Base-by-base conservation (phyloP, 1,284 basidiomycete genomes). In the Ceratobasidium sp. region DNA sequence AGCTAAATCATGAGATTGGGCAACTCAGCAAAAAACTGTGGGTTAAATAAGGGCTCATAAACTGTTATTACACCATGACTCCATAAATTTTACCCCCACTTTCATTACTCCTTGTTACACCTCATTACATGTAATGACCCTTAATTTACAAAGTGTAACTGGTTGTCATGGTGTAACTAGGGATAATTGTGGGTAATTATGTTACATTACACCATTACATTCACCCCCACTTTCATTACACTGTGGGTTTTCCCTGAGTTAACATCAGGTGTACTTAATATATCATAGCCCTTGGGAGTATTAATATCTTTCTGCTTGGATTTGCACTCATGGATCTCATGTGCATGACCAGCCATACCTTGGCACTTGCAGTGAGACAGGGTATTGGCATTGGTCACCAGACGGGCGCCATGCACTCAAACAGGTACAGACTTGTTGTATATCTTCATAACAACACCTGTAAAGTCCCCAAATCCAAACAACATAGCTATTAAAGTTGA, bases 341-440 rank as follows among this genome's bases (percentile, higher is more conserved):
- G 59, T 44, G 59, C 38, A 30, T 62, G 59, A 2, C 41, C 59
- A 5, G 59, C 41, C 4, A 28, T 62, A 28, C 43, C 43, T 13
- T 62, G 38, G 21, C 38, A 32, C 28, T 62, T 62, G 41, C 41
- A 46, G 6, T 43, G 59, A 4, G 59, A 35, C 21, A 43, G 59
- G 21, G 43, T 62, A n/a, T 62, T 43, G 11, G 30, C 23, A 30
- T 62, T 62, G 18, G 41, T n/a, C 43, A 62, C 30, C 4, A 62
- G 2, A 7, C 14, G 59, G 26, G 30, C 59, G 28, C 59, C 41
- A 26, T 62, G 14, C 18, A 62, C 59, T 5, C 5, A 7, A 6
- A 14, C 41, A 9, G 41, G 41, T 2, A 21, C 38, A 43, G 23
- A 2, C 41, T 46, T 28, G 14, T 46, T 28, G 23, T 62, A 46